These are phyloP conservation scores for Metarhizium guizhouense DNA, from an alignment of 2,329 filamentous ascomycete genomes.

Conservation along the genomic window DNA sequence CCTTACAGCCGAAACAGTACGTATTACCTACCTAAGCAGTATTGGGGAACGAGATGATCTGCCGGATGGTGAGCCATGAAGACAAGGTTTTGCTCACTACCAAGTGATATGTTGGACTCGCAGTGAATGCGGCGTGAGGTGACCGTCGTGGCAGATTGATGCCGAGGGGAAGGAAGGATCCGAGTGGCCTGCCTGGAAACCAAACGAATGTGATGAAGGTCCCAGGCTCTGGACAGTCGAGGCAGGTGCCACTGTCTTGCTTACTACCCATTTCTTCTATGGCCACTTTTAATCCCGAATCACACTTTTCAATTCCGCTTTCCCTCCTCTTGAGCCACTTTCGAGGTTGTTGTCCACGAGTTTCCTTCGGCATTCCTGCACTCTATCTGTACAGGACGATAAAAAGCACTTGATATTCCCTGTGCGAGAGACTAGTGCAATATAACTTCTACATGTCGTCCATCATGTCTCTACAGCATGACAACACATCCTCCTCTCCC, in stretches of 20 bases:
- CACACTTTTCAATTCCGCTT: neutral
- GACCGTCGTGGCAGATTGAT: neutral
- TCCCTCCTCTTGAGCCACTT: neutral
- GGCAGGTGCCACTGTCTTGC: neutral
- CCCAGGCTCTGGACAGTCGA: neutral
- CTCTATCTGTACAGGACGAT: neutral
- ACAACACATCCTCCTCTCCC: constrained; percentile 42
- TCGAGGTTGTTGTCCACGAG: neutral
- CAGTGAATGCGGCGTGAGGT: neutral
- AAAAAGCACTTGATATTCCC: neutral
- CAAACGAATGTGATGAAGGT: neutral
- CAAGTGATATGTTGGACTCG: too few species aligned
- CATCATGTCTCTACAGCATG: constrained; percentile 11
- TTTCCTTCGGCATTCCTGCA: neutral
- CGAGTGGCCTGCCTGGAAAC: neutral
- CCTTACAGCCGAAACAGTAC: neutral
- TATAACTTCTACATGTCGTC: neutral
- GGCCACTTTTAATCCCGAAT: neutral
- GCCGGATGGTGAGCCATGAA: too few species aligned
- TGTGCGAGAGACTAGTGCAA: neutral
- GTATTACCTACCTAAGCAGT: neutral
- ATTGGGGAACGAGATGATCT: neutral
- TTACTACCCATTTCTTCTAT: neutral
- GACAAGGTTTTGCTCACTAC: too few species aligned
- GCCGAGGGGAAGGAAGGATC: neutral